Percentiles rank a stretch among this genome's conserved stretches.
Conservation (phyloP, 768 basidiomycete genomes). For the Gloeophyllum trabeum region DNA sequence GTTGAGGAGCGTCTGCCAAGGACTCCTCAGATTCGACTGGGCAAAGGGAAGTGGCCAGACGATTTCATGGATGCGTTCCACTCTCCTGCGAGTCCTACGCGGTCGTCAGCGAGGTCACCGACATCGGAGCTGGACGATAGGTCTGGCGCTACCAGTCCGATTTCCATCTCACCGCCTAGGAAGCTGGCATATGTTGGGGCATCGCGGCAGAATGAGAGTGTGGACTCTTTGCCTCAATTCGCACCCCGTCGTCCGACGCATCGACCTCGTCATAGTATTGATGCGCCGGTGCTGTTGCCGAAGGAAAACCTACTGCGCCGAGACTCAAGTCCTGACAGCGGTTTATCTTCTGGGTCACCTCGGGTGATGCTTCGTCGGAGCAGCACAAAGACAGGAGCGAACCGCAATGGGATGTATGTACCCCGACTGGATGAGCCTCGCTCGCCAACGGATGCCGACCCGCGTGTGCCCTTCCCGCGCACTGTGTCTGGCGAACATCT, state of each 20-base stretch:
- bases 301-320: constrained; percentile 23
- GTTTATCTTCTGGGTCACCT: constrained; percentile 25
- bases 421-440: constrained; percentile 17
- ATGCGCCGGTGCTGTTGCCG: constrained; percentile 26
- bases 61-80: constrained; percentile 61
- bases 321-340: constrained; percentile 48
- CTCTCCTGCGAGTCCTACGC: constrained; percentile 3
- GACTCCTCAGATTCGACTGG: constrained; percentile 34
- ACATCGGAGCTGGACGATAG: neutral
- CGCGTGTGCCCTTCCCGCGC: constrained; percentile 56
- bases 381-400: constrained; percentile 37
- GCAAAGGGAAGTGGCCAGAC: constrained; percentile 78
- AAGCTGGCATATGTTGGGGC: constrained; percentile 45
- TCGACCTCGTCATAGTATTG: constrained; percentile 54
- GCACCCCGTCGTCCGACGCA: constrained; percentile 46
- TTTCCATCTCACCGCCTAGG: constrained; percentile 20
- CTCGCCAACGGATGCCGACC: constrained; percentile 16
- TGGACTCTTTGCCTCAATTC: constrained; percentile 34
- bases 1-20: neutral
- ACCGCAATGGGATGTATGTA: constrained; percentile 35
- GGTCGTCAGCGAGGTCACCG: neutral
- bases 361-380: constrained; percentile 44
- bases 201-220: constrained; percentile 31
- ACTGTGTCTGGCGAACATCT: constrained; percentile 39
- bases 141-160: neutral